Evolutionary conservation across 2,329 filamentous ascomycete species (phyloP).

Genomic region (Furcasterigmium sp.): DNA sequence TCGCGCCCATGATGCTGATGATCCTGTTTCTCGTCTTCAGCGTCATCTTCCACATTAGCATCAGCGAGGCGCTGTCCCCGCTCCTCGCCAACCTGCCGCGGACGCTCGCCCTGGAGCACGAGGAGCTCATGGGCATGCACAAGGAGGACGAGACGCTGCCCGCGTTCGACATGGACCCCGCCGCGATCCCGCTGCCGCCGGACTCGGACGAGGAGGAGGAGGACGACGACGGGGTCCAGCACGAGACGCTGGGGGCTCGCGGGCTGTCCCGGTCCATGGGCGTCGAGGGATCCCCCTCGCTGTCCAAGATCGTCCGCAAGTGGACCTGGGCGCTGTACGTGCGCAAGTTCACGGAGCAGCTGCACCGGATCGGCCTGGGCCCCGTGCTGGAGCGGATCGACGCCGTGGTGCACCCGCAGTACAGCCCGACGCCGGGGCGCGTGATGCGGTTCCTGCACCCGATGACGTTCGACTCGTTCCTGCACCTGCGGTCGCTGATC

Average conservation of each 20-base stretch:
- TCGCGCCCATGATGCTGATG: constrained; percentile 71
- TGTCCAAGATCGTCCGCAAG: constrained; percentile 23
- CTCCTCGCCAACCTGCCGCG: constrained; percentile 75
- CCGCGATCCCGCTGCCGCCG: background rate
- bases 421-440: constrained; percentile 35
- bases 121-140: constrained; percentile 38
- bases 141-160: constrained; percentile 32
- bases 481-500: constrained; percentile 25
- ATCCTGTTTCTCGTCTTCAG: constrained; percentile 71
- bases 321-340: constrained; percentile 31
- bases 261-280: constrained; percentile 9
- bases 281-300: constrained; percentile 30
- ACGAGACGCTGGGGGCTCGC: constrained; percentile 19
- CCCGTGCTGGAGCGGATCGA: constrained; percentile 19
- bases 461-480: constrained; percentile 69
- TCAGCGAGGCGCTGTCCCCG: constrained; percentile 70
- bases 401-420: constrained; percentile 19
- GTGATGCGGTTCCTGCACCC: constrained; percentile 70
- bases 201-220: constrained; percentile 21
- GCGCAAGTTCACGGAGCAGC: constrained; percentile 21
- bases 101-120: constrained; percentile 52
- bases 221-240: constrained; percentile 14
- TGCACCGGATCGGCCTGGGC: constrained; percentile 20
- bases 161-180: constrained; percentile 17
- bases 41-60: constrained; percentile 66